Base-by-base conservation (phyloP, 805 yeast genomes). In the Saccharomycopsis lassenensis region DNA sequence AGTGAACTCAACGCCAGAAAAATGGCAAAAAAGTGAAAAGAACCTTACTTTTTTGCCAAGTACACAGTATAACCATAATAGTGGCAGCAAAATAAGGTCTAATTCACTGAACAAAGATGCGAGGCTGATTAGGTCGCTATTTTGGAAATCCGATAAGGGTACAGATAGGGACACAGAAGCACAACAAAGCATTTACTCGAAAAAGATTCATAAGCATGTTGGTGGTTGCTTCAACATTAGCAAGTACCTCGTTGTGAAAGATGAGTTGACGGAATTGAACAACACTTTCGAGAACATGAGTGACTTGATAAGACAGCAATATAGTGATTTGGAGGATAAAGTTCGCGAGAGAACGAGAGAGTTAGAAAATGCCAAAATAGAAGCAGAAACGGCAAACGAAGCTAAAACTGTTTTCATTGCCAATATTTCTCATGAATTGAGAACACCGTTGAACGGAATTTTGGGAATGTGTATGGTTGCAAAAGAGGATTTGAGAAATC, bases 381-480 rank as follows among this genome's bases (percentile, higher is more conserved):
- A 79, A 52, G 96, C 95, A 0, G 96, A 89, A 58, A 74, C 80
- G 20, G 98, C 98, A 1, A 89, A 89, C 55, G 96, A 91, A 48
- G 95, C 97, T 2, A 91, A 91, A 52, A 87, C 97, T 5, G 86
- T 84, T 5, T 85, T 85, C 53, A 78, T 85, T 49, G 95, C 95
- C 2, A 83, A 87, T 47, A 86, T 85, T 12, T 83, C 95, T 0
- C 95, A 85, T 55, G 98, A 91, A 60, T 65, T 91, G 51, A 71
- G 97, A 48, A 91, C 97, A 0, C 98, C 98, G 1, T 63, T 91
- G 44, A 91, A 91, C 55, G 98, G 98, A 53, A 91, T 91, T 28
- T 61, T 91, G 37, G 97, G 97, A 45, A 83, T 89, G 87, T 83
- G 96, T 0, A 81, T 94, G 2, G 80, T 89, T 39, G 87, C 95